A percentile compares a stretch with the other conserved stretches of the same genome.
Evolutionary conservation across 495 filamentous ascomycete species (phyloP).

Genomic region (Neurospora sp.): DNA sequence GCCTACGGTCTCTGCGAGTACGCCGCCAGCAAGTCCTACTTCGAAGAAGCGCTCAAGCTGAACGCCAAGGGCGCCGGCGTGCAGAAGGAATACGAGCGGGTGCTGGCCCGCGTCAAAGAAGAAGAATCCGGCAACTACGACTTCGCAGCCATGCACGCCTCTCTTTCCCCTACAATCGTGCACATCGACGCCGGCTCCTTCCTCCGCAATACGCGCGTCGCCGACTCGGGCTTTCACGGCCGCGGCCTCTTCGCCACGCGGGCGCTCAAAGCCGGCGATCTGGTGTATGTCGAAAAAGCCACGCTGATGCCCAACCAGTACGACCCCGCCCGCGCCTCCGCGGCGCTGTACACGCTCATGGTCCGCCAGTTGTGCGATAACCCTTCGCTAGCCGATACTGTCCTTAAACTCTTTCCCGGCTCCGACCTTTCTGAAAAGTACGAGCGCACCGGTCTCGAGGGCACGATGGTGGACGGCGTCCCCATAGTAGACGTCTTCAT

Average conservation of each 20-base stretch:
- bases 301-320: slow-evolving; percentile 30
- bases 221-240: slow-evolving; percentile 18
- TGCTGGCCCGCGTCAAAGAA: slow-evolving; percentile 23
- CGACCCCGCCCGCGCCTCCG: slow-evolving; percentile 24
- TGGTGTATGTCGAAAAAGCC: slow-evolving; percentile 46
- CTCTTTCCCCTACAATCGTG: slow-evolving; percentile 19
- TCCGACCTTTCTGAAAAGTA: too few relatives aligned
- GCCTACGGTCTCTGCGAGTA: slow-evolving; percentile 38
- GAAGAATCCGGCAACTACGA: slow-evolving; percentile 35
- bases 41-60: slow-evolving; percentile 22
- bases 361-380: slow-evolving; percentile 41
- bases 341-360: slow-evolving; percentile 30
- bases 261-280: slow-evolving; percentile 38
- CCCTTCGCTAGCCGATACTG: slow-evolving; percentile 28
- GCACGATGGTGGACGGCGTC: slow-evolving; percentile 14
- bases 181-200: slow-evolving; percentile 38
- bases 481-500: slow-evolving; percentile 44
- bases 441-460: too few relatives aligned
- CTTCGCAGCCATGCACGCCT: slow-evolving; percentile 28
- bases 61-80: slow-evolving; percentile 19
- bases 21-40: slow-evolving; percentile 11
- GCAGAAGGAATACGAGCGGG: slow-evolving; percentile 26
- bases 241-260: slow-evolving; percentile 40
- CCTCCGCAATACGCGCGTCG: slow-evolving; percentile 15
- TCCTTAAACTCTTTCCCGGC: slow-evolving; percentile 37